Evolutionary conservation across 164 flowering plant genomes (phyloP).

Genomic region (Stephania japonica): DNA sequence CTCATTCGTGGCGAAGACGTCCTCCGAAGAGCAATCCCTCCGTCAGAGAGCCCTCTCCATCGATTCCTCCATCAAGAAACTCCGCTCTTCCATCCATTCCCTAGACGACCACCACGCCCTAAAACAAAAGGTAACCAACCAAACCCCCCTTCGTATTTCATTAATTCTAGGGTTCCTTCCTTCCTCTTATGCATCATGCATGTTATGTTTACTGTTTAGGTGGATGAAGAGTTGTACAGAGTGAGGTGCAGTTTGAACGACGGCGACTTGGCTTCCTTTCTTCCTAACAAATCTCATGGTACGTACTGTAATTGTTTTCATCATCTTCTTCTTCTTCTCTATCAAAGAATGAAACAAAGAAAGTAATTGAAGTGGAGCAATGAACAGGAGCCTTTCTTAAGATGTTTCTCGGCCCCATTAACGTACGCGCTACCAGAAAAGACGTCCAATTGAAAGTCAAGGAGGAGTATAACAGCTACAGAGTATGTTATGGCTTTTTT

Average conservation of each 20-base stretch:
- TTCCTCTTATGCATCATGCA: no score
- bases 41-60: conserved; percentile 49
- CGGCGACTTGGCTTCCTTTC: conserved; percentile 45
- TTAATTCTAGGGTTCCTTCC: no score
- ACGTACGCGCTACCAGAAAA: conserved; percentile 76
- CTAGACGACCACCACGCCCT: not conserved
- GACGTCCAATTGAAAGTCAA: conserved; percentile 88
- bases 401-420: conserved; percentile 94
- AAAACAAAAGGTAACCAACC: no score
- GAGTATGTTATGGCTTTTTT: conserved; percentile 41
- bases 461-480: conserved; percentile 90
- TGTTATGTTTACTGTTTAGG: conserved; percentile 17
- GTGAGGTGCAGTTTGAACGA: conserved; percentile 33
- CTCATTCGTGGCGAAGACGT: conserved; percentile 35
- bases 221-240: conserved; percentile 36
- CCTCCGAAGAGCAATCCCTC: conserved; percentile 58
- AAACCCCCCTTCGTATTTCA: no score
- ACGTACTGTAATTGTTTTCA: not conserved
- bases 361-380: no score
- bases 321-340: no score
- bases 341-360: no score
- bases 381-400: conserved; percentile 58
- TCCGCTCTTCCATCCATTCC: conserved; percentile 33
- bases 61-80: conserved; percentile 40
- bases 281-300: conserved; percentile 45